phyloP scores from a whole-genome alignment of 2,329 filamentous ascomycete species.

The Neodidymelliopsis sp. region DNA sequence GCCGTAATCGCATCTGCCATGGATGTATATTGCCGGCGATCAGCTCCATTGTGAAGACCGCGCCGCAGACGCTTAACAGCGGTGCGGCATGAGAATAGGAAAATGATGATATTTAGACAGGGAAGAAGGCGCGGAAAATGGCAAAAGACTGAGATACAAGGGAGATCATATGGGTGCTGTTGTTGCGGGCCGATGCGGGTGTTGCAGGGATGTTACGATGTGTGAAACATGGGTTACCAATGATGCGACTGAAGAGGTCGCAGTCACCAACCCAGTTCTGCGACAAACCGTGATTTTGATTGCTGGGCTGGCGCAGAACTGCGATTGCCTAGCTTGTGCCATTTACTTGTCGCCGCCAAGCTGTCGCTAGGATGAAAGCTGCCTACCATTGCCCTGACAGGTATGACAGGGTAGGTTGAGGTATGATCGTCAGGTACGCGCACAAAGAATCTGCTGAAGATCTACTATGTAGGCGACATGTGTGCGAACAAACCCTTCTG shows the following conservation, averaged over 20 bases:
- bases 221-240: constrained; percentile 43
- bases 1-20: constrained; percentile 33
- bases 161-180: constrained; percentile 33
- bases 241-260: constrained; percentile 43
- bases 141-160: constrained; percentile 14
- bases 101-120: constrained; percentile 13
- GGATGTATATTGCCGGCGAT: constrained; percentile 27
- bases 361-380: constrained; percentile 14
- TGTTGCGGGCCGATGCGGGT: constrained; percentile 20
- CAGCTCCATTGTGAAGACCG: constrained; percentile 40
- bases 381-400: constrained; percentile 16
- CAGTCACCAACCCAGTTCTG: constrained; percentile 27
- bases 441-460: too few relatives aligned
- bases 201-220: constrained; percentile 26
- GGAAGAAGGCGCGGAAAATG: constrained; percentile 17
- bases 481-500: too few relatives aligned
- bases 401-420: constrained; percentile 20
- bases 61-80: constrained; percentile 32
- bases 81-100: constrained; percentile 25
- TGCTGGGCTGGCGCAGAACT: constrained; percentile 9
- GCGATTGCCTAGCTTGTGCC: constrained; percentile 11
- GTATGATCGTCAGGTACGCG: constrained; percentile 32
- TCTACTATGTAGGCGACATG: too few relatives aligned
- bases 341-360: constrained; percentile 23
- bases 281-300: constrained; percentile 21